Evolutionary conservation across 768 basidiomycete genomes (phyloP).

Genomic region (Austroboletus eburneus): DNA sequence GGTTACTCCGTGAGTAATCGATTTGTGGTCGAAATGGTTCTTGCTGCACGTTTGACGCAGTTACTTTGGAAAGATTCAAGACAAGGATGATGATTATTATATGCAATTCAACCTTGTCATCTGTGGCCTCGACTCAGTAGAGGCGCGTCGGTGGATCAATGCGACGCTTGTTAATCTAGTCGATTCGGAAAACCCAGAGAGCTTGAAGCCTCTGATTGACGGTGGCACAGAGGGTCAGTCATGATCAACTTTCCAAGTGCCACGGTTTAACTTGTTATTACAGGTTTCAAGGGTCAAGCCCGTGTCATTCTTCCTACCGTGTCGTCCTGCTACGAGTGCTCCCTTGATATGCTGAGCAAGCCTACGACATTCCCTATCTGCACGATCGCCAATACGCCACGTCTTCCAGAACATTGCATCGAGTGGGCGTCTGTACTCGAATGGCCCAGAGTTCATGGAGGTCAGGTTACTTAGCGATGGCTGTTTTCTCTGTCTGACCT

Average conservation of each 20-base stretch:
- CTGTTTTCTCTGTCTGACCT: slow-evolving; percentile 1
- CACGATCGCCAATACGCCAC: slow-evolving; percentile 98
- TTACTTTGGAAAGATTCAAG: slow-evolving; percentile 97
- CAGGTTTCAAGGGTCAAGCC: slow-evolving; percentile 98
- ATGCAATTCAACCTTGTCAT: slow-evolving; percentile 96
- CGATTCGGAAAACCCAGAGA: slow-evolving; percentile 89
- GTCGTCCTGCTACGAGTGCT: slow-evolving; percentile 97
- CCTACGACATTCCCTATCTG: slow-evolving; percentile 97
- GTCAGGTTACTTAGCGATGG: slow-evolving; percentile 36
- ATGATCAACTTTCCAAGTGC: not conserved
- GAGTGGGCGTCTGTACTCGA: slow-evolving; percentile 99
- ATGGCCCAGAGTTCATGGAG: slow-evolving; percentile 92
- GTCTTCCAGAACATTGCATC: slow-evolving; percentile 97
- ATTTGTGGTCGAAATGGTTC: not conserved
- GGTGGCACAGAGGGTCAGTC: slow-evolving; percentile 92
- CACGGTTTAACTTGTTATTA: not conserved
- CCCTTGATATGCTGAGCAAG: slow-evolving; percentile 97
- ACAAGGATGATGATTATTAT: slow-evolving; percentile 93
- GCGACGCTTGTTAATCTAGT: slow-evolving; percentile 94
- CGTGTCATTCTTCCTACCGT: slow-evolving; percentile 94
- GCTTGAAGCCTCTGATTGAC: slow-evolving; percentile 94
- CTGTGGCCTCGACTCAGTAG: slow-evolving; percentile 95
- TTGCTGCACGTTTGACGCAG: slow-evolving; percentile 38
- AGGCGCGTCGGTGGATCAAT: slow-evolving; percentile 98
- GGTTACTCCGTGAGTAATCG: slow-evolving; percentile 81